Evolutionary conservation across 805 yeast species (phyloP).

Genomic region (Ogataea corticis): DNA sequence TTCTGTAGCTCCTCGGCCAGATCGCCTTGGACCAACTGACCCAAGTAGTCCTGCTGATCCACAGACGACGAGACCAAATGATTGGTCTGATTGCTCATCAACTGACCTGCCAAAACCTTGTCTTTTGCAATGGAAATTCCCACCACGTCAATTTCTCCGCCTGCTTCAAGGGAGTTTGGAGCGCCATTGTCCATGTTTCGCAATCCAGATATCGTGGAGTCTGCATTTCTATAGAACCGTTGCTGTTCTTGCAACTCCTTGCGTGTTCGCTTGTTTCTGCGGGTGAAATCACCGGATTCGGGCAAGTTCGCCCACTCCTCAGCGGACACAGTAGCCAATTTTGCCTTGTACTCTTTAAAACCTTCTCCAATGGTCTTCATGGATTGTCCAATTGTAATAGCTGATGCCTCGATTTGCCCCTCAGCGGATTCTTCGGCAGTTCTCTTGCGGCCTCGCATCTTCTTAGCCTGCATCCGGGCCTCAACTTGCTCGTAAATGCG

Average conservation of each 20-base stretch:
- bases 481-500: conserved; percentile 67
- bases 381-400: conserved; percentile 26
- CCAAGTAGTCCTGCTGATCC: conserved; percentile 43
- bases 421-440: conserved; percentile 40
- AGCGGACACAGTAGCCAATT: conserved; percentile 54
- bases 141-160: conserved; percentile 43
- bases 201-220: conserved; percentile 48
- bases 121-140: conserved; percentile 66
- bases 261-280: conserved; percentile 71
- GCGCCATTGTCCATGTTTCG: conserved; percentile 36
- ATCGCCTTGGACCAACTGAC: conserved; percentile 35
- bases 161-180: conserved; percentile 23
- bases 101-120: conserved; percentile 52
- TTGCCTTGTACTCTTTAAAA: conserved; percentile 69
- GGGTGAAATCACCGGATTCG: conserved; percentile 85
- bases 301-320: conserved; percentile 85
- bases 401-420: conserved; percentile 16
- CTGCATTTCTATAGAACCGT: conserved; percentile 83
- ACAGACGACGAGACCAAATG: conserved; percentile 13
- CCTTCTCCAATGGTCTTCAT: conserved; percentile 45
- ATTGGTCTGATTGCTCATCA: conserved; percentile 39
- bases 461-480: conserved; percentile 31
- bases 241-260: conserved; percentile 59
- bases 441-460: conserved; percentile 76
- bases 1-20: conserved; percentile 11